Evolutionary conservation across 2,329 filamentous ascomycete genomes (phyloP), one percentile per base, ranked within the genome.

Genomic region (Aspergillus ibericus): DNA sequence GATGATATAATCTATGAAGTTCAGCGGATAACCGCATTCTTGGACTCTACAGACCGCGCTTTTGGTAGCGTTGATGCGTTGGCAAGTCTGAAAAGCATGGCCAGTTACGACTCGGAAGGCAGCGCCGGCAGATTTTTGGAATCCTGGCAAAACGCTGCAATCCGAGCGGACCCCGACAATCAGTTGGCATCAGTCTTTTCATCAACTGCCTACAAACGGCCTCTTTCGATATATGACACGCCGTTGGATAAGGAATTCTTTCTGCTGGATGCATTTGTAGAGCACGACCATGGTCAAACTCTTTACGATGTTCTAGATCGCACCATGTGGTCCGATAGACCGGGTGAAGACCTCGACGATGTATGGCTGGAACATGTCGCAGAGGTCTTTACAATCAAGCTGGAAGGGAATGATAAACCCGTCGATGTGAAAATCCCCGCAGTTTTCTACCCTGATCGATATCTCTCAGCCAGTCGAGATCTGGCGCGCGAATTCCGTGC

Each of bases 21-120:
- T 35, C 86, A 88, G 68, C 80, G 86, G 12, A 66, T 88, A 48
- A 84, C 87, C 77, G 84, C 85, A 4, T 85, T 88, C 55, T 70
- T 88, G 49, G 83, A 86, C 65, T 72, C 70, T 4, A 85, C 85
- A 4, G 73, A 82, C 44, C 80, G 86, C 57, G 80, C 83, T 1
- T 88, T 87, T 68, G 85, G 82, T 4, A 86, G 82, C 61, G 75
- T 77, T 5, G 82, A 83, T 63, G 76, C 78, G 1, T 72, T 88
- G 40, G 71, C 77, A 25, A 72, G 79, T 38, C 66, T 82, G 8
- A 77, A 80, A 32, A 64, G 66, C 35, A 66, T 75, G 51, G 65
- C 68, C 35, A 66, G 67, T 4, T 70, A 72, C 34, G 69, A 73
- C 51, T 66, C 72, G 0, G 76, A 78, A 49, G 74, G 68, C 52